These are phyloP conservation scores for Hydnum rufescens DNA, from an alignment of 768 basidiomycete genomes.

Conservation along the genomic window DNA sequence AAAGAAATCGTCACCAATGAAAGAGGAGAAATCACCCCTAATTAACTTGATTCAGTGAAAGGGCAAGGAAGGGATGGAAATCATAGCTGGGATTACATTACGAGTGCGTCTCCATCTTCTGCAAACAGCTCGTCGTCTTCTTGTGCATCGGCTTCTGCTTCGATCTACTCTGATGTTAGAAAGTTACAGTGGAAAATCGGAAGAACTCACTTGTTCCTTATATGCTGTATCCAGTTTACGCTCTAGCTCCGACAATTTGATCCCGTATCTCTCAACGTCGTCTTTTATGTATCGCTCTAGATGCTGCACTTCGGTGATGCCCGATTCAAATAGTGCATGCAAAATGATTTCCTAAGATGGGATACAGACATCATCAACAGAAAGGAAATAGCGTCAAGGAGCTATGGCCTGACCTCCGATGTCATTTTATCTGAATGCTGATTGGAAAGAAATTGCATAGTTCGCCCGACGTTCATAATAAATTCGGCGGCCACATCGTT, in stretches of 20 bases:
- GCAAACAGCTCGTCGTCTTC: conserved; percentile 49
- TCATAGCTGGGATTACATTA: conserved; percentile 28
- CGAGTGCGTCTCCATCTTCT: conserved; percentile 43
- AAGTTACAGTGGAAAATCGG: conserved; percentile 15
- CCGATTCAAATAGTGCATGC: conserved; percentile 80
- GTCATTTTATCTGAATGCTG: conserved; percentile 66
- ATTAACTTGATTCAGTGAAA: no score
- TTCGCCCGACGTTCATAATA: conserved; percentile 67
- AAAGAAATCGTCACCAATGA: conserved; percentile 82
- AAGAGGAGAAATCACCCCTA: conserved; percentile 77
- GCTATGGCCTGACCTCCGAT: conserved; percentile 40
- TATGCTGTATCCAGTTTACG: conserved; percentile 74
- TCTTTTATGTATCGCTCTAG: conserved; percentile 79
- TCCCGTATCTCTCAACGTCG: conserved; percentile 67
- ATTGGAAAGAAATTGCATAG: conserved; percentile 63
- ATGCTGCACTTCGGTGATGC: conserved; percentile 53
- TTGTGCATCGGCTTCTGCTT: conserved; percentile 22
- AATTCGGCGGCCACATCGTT: conserved; percentile 63
- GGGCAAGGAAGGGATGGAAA: background rate
- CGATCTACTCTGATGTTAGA: background rate
- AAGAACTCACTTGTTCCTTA: conserved; percentile 45
- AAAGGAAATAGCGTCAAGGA: background rate
- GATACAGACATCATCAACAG: background rate
- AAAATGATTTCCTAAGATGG: conserved; percentile 73
- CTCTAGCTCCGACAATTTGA: conserved; percentile 56